Evolutionary conservation across 2,329 filamentous ascomycete species (phyloP).

Genomic region (Lachnellula hyalina): DNA sequence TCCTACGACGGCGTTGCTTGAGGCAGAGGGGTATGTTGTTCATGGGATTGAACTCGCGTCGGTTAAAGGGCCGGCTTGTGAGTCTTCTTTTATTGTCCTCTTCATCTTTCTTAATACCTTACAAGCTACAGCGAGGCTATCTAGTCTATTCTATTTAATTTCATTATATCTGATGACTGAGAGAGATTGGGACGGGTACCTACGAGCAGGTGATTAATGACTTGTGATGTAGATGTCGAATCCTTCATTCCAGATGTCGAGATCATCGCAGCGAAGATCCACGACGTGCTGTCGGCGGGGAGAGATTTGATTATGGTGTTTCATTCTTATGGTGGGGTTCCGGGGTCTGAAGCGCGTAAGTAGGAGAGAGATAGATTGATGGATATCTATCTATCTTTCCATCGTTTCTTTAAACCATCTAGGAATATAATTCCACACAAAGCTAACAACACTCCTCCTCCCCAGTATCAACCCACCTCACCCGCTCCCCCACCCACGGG

Average conservation of each 20-base stretch:
- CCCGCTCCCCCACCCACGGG: slow-evolving; percentile 30
- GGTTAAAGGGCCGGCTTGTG: slow-evolving; percentile 12
- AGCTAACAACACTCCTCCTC: too few species aligned
- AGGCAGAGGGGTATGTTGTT: slow-evolving; percentile 17
- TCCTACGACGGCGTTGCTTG: slow-evolving; percentile 14
- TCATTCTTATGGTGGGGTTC: slow-evolving; percentile 37
- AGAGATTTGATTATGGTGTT: slow-evolving; percentile 36
- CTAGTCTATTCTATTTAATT: too few species aligned
- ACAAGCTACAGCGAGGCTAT: too few species aligned
- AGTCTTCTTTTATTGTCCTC: not conserved
- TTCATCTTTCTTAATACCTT: not conserved
- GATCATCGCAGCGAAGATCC: slow-evolving; percentile 31
- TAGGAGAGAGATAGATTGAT: too few species aligned
- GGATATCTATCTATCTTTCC: slow-evolving; percentile 24
- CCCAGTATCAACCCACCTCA: not conserved
- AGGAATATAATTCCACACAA: too few species aligned
- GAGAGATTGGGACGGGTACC: too few species aligned
- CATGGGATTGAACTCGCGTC: slow-evolving; percentile 17
- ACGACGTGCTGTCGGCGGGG: slow-evolving; percentile 32
- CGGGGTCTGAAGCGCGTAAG: slow-evolving; percentile 32
- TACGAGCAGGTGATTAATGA: too few species aligned
- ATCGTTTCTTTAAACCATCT: too few species aligned
- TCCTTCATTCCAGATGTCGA: slow-evolving; percentile 33
- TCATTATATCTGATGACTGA: too few species aligned
- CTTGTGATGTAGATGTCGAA: slow-evolving; percentile 1